A percentile compares a stretch with the other conserved stretches of the same genome.
Conservation (phyloP, 164 flowering plant species). For the Hamamelis virginiana region DNA sequence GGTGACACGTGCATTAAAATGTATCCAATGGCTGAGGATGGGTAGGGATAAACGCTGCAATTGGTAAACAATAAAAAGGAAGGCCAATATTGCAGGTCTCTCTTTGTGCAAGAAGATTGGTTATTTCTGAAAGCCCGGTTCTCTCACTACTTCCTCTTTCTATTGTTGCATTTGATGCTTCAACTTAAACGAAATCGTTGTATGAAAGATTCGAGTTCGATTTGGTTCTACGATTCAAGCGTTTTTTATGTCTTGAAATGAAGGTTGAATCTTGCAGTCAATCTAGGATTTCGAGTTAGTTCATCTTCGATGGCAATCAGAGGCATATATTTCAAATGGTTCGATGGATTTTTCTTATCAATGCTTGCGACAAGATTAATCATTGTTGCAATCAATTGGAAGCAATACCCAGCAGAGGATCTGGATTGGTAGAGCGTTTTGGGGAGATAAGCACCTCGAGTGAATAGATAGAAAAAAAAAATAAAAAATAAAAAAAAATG, state of each 20-base stretch:
- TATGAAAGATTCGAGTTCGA: not conserved
- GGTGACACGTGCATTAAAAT: no score
- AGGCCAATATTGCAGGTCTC: no score
- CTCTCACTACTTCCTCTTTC: not conserved
- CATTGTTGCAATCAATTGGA: constrained; percentile 86
- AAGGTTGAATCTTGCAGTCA: constrained; percentile 5
- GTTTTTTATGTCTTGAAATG: not conserved
- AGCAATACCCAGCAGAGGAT: no score
- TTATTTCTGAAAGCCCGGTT: no score
- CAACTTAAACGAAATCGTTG: not conserved
- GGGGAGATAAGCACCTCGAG: no score
- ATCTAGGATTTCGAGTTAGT: constrained; percentile 21
- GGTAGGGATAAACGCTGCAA: no score
- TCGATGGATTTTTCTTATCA: constrained; percentile 95
- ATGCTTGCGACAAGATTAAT: constrained; percentile 89
- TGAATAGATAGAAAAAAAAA: no score
- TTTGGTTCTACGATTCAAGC: constrained; percentile 1
- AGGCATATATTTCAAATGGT: constrained; percentile 95
- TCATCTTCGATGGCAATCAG: constrained; percentile 58
- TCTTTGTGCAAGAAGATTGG: not conserved
- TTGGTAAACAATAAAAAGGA: no score
- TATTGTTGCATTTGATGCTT: not conserved
- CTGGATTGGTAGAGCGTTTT: no score
- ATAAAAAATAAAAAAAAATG: no score
- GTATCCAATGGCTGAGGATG: no score